Evolutionary conservation across 345 rosid species (phyloP).

Genomic region (Trapa incisa): DNA sequence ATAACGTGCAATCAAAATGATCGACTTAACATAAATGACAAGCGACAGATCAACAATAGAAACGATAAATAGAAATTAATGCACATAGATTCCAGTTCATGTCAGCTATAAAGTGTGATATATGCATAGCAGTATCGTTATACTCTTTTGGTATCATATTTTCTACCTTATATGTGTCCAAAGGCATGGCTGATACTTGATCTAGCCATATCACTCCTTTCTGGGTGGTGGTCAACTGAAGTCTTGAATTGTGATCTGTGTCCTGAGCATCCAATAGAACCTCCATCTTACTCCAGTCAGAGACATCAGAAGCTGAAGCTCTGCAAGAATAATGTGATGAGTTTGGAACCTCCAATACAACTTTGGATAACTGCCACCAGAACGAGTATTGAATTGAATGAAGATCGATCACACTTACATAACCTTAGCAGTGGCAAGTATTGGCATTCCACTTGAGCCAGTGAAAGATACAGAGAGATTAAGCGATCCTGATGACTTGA

Average conservation of each 20-base stretch:
- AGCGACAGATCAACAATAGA: neutral
- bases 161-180: constrained; percentile 70
- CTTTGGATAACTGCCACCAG: neutral
- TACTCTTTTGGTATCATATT: too few relatives aligned
- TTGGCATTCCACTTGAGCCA: constrained; percentile 43
- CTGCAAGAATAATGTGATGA: constrained; percentile 24
- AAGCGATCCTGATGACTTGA: constrained; percentile 52
- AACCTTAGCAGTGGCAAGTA: constrained; percentile 55
- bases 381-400: neutral
- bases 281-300: constrained; percentile 74
- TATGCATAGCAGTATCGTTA: too few relatives aligned
- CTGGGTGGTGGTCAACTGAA: constrained; percentile 56
- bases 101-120: neutral
- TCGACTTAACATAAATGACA: neutral
- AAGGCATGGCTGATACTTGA: constrained; percentile 88
- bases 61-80: neutral
- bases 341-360: neutral
- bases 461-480: constrained; percentile 57
- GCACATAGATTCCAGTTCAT: neutral
- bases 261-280: constrained; percentile 55
- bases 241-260: constrained; percentile 55
- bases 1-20: neutral
- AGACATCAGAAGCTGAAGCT: constrained; percentile 60
- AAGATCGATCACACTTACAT: constrained; percentile 23
- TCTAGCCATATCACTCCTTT: constrained; percentile 87